A percentile compares a stretch with the other conserved stretches of the same genome.
Conservation (phyloP, 257 asterid species). For the Solanum etuberosum region DNA sequence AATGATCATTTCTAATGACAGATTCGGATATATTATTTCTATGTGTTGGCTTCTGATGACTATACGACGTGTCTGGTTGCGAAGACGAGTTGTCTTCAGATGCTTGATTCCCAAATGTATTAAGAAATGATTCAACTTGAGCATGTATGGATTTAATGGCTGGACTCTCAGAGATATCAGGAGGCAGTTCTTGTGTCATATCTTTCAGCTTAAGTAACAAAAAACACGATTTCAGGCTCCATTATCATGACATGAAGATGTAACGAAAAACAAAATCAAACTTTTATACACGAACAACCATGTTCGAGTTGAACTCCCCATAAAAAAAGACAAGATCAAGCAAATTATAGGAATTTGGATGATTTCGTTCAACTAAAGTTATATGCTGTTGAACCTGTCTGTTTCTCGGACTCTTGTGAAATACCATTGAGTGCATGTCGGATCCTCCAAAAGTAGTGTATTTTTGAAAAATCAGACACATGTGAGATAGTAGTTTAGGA, state of each 20-base stretch:
- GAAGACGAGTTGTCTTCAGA: conserved; percentile 17
- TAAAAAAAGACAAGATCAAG: not conserved
- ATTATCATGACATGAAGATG: not conserved
- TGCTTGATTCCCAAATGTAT: conserved; percentile 21
- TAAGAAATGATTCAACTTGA: conserved; percentile 47
- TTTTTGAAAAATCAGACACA: not conserved
- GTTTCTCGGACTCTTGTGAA: not conserved
- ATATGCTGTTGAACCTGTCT: not conserved
- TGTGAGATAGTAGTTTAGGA: not conserved
- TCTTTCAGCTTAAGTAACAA: conserved; percentile 50
- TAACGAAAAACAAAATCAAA: not conserved
- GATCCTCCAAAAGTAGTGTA: not conserved
- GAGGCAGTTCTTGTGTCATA: conserved; percentile 51
- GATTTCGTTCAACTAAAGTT: not conserved
- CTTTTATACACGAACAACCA: not conserved
- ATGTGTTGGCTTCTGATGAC: conserved; percentile 15
- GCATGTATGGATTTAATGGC: conserved; percentile 30
- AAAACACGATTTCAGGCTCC: not conserved
- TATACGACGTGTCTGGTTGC: conserved; percentile 2
- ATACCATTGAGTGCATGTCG: not conserved
- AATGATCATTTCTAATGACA: not conserved
- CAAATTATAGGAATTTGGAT: not conserved
- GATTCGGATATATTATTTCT: conserved; percentile 10
- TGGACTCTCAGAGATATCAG: conserved; percentile 46
- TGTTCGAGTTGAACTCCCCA: not conserved